Conservation (phyloP, 108 stramenopile genomes). For the Cyclotella sp. region DNA sequence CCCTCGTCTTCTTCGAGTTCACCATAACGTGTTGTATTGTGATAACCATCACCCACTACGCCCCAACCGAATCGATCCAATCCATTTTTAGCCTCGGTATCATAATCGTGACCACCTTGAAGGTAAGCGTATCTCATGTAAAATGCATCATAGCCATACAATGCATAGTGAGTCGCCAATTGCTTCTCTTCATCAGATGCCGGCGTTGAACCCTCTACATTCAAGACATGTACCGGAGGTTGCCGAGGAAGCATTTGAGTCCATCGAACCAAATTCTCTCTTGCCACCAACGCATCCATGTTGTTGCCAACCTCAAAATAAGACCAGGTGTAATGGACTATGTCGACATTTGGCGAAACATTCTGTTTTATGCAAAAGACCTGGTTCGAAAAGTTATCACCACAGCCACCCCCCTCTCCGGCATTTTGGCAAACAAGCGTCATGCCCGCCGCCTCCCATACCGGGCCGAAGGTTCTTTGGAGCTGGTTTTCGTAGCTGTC, state of each 20-base stretch:
- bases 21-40: constrained; percentile 54
- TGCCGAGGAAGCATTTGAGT: constrained; percentile 53
- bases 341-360: constrained; percentile 51
- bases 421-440: constrained; percentile 48
- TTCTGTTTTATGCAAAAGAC: constrained; percentile 55
- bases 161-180: constrained; percentile 40
- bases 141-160: constrained; percentile 54
- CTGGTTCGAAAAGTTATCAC: constrained; percentile 51
- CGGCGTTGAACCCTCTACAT: constrained; percentile 21
- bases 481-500: constrained; percentile 53
- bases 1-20: constrained; percentile 43
- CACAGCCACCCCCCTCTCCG: constrained; percentile 57
- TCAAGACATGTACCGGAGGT: constrained; percentile 47
- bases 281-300: not conserved
- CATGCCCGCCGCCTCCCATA: constrained; percentile 61
- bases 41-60: constrained; percentile 56
- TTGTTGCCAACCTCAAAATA: constrained; percentile 49
- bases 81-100: constrained; percentile 35
- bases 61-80: constrained; percentile 47
- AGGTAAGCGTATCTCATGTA: constrained; percentile 45
- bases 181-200: constrained; percentile 21
- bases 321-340: constrained; percentile 60
- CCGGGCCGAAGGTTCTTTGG: constrained; percentile 38
- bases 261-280: constrained; percentile 53
- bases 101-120: constrained; percentile 53